Evolutionary conservation across 2,329 filamentous ascomycete species (phyloP).

Genomic region (Fusarium humuli): DNA sequence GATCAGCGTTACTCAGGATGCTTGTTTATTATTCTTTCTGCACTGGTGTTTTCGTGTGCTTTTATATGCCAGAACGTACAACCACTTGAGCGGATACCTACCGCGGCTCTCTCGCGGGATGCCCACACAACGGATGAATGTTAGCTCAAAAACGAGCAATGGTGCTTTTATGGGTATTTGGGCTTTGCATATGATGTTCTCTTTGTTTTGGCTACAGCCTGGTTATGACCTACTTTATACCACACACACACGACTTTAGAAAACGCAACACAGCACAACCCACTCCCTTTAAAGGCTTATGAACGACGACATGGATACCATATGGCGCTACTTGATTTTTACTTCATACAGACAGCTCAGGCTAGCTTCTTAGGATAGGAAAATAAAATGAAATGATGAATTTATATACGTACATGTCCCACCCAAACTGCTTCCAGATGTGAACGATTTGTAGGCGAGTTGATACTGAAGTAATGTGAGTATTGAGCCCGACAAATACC

Average conservation of each 20-base stretch:
- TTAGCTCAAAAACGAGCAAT: conserved; percentile 46
- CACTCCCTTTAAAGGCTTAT: conserved; percentile 28
- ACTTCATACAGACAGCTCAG: conserved; percentile 35
- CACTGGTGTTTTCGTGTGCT: conserved; percentile 13
- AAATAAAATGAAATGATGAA: conserved; percentile 35
- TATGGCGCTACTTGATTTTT: conserved; percentile 32
- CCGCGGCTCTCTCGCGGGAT: conserved; percentile 47
- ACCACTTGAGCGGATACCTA: conserved; percentile 41
- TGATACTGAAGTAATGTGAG: neutral
- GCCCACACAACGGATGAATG: conserved; percentile 46
- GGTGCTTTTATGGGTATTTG: conserved; percentile 30
- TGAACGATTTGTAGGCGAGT: neutral
- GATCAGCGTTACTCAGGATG: conserved; percentile 6
- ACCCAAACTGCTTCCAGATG: neutral
- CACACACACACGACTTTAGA: conserved; percentile 39
- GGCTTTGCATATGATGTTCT: conserved; percentile 22
- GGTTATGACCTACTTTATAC: conserved; percentile 32
- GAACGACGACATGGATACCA: conserved; percentile 39
- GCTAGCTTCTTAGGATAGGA: conserved; percentile 41
- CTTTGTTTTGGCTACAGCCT: conserved; percentile 22
- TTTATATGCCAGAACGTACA: conserved; percentile 41
- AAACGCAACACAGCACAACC: conserved; percentile 24
- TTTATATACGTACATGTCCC: neutral
- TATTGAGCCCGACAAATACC: neutral
- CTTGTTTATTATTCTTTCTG: conserved; percentile 17